Evolutionary conservation across 768 basidiomycete genomes (phyloP).

Genomic region (Trametes maxima): DNA sequence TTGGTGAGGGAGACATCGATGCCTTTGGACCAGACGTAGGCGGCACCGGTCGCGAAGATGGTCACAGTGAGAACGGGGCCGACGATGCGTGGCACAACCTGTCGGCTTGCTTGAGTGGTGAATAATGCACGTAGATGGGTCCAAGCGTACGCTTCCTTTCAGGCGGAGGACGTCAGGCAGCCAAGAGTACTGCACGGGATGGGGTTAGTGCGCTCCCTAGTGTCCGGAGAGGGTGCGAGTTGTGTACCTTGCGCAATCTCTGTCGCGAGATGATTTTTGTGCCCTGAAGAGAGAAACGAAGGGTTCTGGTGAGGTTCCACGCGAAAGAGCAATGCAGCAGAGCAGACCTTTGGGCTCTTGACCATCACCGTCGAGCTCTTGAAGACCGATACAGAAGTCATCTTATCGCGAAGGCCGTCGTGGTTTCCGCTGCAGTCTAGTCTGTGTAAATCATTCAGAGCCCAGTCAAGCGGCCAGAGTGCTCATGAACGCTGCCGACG

Average conservation of each 20-base stretch:
- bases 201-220: neutral
- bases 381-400: conserved; percentile 11
- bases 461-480: neutral
- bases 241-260: conserved; percentile 30
- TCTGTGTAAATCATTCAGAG: neutral
- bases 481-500: neutral
- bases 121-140: conserved; percentile 3
- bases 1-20: conserved; percentile 70
- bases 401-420: neutral
- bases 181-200: conserved; percentile 72
- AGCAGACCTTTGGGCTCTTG: conserved; percentile 7
- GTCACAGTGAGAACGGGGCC: conserved; percentile 88
- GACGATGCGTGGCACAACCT: conserved; percentile 73
- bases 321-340: neutral
- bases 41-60: conserved; percentile 63
- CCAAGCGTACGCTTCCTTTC: conserved; percentile 71
- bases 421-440: neutral
- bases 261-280: conserved; percentile 32
- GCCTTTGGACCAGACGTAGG: conserved; percentile 60
- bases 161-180: conserved; percentile 84
- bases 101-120: conserved; percentile 13
- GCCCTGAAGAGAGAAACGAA: neutral
- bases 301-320: too few species aligned
- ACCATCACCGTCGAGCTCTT: conserved; percentile 16
- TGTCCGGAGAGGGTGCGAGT: conserved; percentile 5